Conservation (phyloP, 2,329 filamentous ascomycete genomes). For the Apiospora kogelbergensis region DNA sequence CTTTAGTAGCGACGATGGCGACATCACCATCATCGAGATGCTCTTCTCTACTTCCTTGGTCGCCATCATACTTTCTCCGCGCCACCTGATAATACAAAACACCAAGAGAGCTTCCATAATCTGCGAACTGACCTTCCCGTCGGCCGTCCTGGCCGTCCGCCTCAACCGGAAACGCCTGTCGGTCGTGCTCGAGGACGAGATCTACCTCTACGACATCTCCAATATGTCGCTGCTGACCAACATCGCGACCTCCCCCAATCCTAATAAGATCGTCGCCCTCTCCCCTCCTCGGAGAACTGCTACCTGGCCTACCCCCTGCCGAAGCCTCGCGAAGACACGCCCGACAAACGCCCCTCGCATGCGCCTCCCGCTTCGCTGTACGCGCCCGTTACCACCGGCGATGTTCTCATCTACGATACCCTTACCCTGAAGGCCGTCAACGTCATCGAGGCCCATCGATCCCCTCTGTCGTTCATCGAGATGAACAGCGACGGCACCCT, state of each 20-base stretch:
- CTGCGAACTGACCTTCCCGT: constrained; percentile 97
- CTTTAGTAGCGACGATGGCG: constrained; percentile 91
- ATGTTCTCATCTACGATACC: constrained; percentile 91
- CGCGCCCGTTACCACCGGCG: constrained; percentile 81
- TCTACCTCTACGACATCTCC: constrained; percentile 97
- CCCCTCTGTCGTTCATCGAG: constrained; percentile 85
- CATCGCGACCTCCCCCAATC: constrained; percentile 92
- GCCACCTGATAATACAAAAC: constrained; percentile 93
- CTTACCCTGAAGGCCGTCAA: constrained; percentile 89
- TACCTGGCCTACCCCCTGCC: constrained; percentile 93
- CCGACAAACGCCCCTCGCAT: constrained; percentile 68
- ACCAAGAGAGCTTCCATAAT: constrained; percentile 86
- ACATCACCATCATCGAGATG: constrained; percentile 97
- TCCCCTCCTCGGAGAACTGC: constrained; percentile 96
- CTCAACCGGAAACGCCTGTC: constrained; percentile 92
- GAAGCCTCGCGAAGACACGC: constrained; percentile 62
- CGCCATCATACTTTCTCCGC: constrained; percentile 86
- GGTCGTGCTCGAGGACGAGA: constrained; percentile 91
- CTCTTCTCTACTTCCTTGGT: constrained; percentile 97
- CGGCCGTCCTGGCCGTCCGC: constrained; percentile 90
- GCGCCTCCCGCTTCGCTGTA: constrained; percentile 79
- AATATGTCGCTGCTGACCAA: constrained; percentile 96
- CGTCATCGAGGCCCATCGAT: constrained; percentile 91
- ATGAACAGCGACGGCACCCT: constrained; percentile 91
- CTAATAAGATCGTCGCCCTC: constrained; percentile 84